Conservation (phyloP, 768 basidiomycete genomes). For the Lyophyllum decastes region DNA sequence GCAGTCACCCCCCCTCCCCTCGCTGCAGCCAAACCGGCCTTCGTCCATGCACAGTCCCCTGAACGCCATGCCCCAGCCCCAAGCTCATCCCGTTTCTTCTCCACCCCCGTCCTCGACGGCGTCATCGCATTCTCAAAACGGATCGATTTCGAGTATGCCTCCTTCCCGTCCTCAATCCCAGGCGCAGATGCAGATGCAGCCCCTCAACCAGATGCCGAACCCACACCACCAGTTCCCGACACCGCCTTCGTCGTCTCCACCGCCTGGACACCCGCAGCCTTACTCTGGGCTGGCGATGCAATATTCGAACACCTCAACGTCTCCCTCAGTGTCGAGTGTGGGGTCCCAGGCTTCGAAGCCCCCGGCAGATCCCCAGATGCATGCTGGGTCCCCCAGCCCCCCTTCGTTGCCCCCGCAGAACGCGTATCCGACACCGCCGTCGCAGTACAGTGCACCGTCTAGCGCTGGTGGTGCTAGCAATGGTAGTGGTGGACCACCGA, state of each 20-base stretch:
- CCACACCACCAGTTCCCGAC: not conserved
- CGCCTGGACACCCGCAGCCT: not conserved
- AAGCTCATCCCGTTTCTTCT: not conserved
- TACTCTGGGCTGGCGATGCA: not conserved
- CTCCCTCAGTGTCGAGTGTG: not conserved
- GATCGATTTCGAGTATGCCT: not conserved
- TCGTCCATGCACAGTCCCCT: constrained; percentile 1
- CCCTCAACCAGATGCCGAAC: not conserved
- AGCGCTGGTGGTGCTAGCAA: not conserved
- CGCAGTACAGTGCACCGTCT: not conserved
- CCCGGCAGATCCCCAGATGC: not conserved
- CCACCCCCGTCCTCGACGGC: not conserved
- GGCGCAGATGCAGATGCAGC: not conserved
- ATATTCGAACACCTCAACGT: not conserved
- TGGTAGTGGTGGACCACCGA: not conserved
- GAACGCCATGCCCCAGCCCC: constrained; percentile 9
- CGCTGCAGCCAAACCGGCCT: not conserved
- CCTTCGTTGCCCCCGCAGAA: not conserved
- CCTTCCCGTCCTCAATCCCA: not conserved
- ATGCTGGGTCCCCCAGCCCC: not conserved
- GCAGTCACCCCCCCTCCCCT: not conserved
- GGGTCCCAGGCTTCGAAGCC: not conserved
- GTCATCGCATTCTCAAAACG: constrained; percentile 1
- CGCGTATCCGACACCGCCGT: not conserved
- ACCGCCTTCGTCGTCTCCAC: not conserved